Conservation (phyloP, 495 filamentous ascomycete species). For the Xylaria nigripes region DNA sequence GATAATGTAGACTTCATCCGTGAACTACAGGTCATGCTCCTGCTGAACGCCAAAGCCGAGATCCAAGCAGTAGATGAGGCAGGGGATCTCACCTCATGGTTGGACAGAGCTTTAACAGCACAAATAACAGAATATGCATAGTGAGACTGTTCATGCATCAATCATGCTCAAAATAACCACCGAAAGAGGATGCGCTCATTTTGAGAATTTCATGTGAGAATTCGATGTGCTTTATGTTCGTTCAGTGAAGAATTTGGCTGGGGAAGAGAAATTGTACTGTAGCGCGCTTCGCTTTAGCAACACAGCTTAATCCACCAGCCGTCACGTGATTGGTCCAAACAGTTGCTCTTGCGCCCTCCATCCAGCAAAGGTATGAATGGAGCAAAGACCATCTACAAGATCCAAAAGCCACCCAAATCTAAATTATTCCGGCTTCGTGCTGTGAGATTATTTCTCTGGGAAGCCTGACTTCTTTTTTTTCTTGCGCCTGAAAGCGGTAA, state of each 20-base stretch:
- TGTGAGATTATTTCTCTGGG: background rate
- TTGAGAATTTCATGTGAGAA: too few species aligned
- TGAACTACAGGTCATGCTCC: constrained; percentile 79
- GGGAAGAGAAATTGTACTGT: too few species aligned
- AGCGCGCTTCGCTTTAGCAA: background rate
- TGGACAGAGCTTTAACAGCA: constrained; percentile 35
- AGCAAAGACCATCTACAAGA: background rate
- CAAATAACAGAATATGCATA: constrained; percentile 16
- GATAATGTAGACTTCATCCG: constrained; percentile 40
- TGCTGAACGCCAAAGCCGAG: constrained; percentile 81
- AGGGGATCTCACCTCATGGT: constrained; percentile 55
- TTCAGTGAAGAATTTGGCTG: too few species aligned
- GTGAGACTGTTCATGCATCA: background rate
- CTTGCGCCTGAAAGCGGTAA: background rate
- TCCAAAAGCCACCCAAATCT: background rate
- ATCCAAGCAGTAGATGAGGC: constrained; percentile 70
- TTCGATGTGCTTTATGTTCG: too few species aligned
- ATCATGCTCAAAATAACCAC: too few species aligned
- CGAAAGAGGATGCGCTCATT: background rate
- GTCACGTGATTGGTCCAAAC: constrained; percentile 9
- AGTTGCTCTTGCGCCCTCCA: background rate
- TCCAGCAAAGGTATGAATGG: background rate
- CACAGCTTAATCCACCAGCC: background rate
- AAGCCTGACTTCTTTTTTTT: background rate
- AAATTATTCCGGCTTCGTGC: background rate